Conservation (phyloP, 352 stramenopile species). For the Pythium dissotocum region DNA sequence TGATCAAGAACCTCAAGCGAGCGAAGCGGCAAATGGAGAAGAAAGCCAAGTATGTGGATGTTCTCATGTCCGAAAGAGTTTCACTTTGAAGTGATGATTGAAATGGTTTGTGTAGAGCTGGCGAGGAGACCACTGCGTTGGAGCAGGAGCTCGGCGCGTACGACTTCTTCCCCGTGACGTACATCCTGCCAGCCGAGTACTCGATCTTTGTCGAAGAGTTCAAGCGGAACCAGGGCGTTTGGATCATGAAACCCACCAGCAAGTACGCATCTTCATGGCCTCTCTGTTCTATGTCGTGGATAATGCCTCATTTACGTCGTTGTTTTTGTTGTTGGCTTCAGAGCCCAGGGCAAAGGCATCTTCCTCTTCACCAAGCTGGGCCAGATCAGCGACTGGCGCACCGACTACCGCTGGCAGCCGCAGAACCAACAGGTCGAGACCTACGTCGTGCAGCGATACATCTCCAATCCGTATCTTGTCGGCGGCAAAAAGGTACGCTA, state of each 20-base stretch:
- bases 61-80: background rate
- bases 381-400: conserved; percentile 94
- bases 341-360: conserved; percentile 90
- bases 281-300: conserved; percentile 4
- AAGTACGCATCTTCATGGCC: conserved; percentile 42
- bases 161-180: conserved; percentile 92
- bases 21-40: conserved; percentile 81
- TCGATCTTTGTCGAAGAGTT: conserved; percentile 95
- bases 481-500: conserved; percentile 88
- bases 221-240: conserved; percentile 89
- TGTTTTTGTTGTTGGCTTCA: conserved; percentile 21
- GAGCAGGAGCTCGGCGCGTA: conserved; percentile 57
- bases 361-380: conserved; percentile 94
- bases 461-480: conserved; percentile 92
- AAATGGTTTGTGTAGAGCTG: conserved; percentile 35
- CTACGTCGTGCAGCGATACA: conserved; percentile 95
- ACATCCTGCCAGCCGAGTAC: conserved; percentile 94
- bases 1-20: conserved; percentile 96
- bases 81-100: background rate
- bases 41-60: conserved; percentile 53
- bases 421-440: conserved; percentile 86
- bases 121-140: conserved; percentile 32
- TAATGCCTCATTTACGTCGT: background rate
- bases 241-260: conserved; percentile 97
- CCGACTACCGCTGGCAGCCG: conserved; percentile 79